Conservation (phyloP, 768 basidiomycete species). For the Boletus rufocinnamomeus region DNA sequence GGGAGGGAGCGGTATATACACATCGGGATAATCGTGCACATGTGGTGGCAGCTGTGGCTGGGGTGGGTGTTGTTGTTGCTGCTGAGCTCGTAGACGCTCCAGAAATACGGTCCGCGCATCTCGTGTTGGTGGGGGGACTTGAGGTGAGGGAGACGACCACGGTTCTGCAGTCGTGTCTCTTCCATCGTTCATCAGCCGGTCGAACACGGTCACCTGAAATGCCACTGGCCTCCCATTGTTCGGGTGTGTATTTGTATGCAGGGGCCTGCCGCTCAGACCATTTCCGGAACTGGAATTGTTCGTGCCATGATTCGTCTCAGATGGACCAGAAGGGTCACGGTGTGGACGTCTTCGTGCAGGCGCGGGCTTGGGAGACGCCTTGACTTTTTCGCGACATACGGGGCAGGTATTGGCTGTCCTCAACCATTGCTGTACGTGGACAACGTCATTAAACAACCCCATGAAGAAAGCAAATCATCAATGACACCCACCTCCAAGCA, state of each 20-base stretch:
- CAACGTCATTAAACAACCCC: conserved; percentile 5
- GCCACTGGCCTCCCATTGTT: conserved; percentile 19
- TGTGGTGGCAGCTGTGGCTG: conserved; percentile 2
- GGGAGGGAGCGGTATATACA: conserved; percentile 1
- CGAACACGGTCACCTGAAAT: conserved; percentile 23
- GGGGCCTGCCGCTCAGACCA: conserved; percentile 6
- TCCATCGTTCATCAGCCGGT: conserved; percentile 22
- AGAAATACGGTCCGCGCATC: conserved; percentile 11
- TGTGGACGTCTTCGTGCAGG: conserved; percentile 23
- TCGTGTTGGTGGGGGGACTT: background rate
- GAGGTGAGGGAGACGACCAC: conserved; percentile 8
- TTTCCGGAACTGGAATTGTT: background rate
- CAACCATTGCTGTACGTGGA: conserved; percentile 69
- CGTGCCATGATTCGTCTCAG: conserved; percentile 14
- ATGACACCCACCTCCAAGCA: conserved; percentile 64
- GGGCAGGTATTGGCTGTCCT: conserved; percentile 75
- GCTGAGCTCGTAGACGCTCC: conserved; percentile 21
- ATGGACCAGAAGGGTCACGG: conserved; percentile 3
- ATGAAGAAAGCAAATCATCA: background rate
- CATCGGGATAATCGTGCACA: conserved; percentile 7
- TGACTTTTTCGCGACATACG: conserved; percentile 71
- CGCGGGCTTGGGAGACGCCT: conserved; percentile 25
- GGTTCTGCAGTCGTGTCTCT: conserved; percentile 8
- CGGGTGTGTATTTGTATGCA: conserved; percentile 9
- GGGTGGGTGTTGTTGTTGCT: conserved; percentile 15